These are phyloP conservation scores for Arthrobotrys sphaeroides DNA, from an alignment of 2,329 filamentous ascomycete genomes.

Conservation along the genomic window DNA sequence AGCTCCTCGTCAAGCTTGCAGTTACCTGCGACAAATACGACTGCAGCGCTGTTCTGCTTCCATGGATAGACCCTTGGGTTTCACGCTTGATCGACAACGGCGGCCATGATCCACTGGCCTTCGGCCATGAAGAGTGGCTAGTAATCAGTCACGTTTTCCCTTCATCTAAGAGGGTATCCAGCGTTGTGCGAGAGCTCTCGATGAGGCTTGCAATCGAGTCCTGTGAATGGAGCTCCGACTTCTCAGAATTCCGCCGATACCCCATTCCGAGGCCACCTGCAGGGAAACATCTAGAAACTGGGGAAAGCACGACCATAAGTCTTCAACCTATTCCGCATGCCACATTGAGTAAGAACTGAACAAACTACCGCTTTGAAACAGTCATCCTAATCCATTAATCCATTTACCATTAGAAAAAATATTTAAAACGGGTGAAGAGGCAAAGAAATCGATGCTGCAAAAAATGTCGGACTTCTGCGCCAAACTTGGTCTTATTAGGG, in stretches of 20 bases:
- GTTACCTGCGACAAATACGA: slow-evolving; percentile 22
- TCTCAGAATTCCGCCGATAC: background rate
- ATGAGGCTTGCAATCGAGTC: background rate
- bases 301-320: too few relatives aligned
- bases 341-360: too few relatives aligned
- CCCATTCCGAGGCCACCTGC: too few relatives aligned
- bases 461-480: background rate
- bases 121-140: slow-evolving; percentile 11
- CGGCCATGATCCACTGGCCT: background rate
- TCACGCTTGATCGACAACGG: background rate
- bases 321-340: too few relatives aligned
- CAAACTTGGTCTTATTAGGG: background rate
- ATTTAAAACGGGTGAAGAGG: background rate
- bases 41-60: background rate
- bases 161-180: background rate
- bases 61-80: slow-evolving; percentile 13
- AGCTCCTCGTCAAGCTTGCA: background rate
- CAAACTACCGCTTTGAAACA: too few relatives aligned
- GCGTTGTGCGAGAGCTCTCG: background rate
- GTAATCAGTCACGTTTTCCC: background rate
- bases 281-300: too few relatives aligned
- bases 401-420: background rate
- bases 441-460: background rate
- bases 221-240: background rate
- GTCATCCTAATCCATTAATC: background rate